Conservation (phyloP, 345 rosid species). For the rapeseed (Brassica napus) region DNA sequence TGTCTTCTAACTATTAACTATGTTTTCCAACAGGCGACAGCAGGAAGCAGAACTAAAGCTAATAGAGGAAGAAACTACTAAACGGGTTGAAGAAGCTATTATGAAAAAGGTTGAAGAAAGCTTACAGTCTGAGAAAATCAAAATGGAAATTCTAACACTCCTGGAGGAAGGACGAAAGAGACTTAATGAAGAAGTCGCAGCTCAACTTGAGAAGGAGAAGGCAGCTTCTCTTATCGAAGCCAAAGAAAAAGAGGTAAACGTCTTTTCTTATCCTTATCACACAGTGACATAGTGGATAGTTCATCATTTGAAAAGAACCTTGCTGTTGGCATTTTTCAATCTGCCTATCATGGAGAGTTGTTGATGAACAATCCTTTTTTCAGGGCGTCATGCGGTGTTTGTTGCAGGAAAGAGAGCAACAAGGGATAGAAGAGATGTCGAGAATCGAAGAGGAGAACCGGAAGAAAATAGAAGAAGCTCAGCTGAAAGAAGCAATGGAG, state of each 20-base stretch:
- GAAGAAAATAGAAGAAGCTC: conserved; percentile 77
- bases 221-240: conserved; percentile 68
- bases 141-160: conserved; percentile 60
- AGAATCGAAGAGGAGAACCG: conserved; percentile 76
- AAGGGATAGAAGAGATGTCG: conserved; percentile 73
- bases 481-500: conserved; percentile 82
- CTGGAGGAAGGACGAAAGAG: conserved; percentile 81
- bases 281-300: conserved; percentile 1
- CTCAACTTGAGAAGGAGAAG: conserved; percentile 85
- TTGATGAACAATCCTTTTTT: conserved; percentile 8
- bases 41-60: conserved; percentile 83
- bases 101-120: conserved; percentile 74
- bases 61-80: conserved; percentile 89
- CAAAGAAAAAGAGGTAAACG: conserved; percentile 69
- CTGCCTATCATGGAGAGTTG: conserved; percentile 17
- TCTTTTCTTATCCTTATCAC: not conserved
- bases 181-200: conserved; percentile 66
- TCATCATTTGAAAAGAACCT: not conserved
- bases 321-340: not conserved
- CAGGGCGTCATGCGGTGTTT: conserved; percentile 40
- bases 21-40: conserved; percentile 74
- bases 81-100: conserved; percentile 81
- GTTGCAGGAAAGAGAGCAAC: conserved; percentile 67
- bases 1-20: conserved; percentile 43
- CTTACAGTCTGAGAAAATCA: conserved; percentile 69